Conservation (phyloP, 2,329 filamentous ascomycete species). For the Aspergillus phoenicis region DNA sequence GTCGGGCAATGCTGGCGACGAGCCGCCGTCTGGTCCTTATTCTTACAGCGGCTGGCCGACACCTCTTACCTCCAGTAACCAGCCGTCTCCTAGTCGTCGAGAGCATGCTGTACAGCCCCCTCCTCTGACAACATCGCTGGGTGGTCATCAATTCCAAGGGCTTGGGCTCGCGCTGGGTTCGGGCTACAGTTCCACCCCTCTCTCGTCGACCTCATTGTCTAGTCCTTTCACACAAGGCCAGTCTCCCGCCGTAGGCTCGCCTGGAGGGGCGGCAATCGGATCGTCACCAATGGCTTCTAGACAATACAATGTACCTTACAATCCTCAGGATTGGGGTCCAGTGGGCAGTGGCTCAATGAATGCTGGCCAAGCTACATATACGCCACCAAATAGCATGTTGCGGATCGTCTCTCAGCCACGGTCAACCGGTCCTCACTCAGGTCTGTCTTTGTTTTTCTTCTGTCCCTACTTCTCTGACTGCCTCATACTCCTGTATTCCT, state of each 20-base stretch:
- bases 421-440: constrained; percentile 33
- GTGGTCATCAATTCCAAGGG: constrained; percentile 40
- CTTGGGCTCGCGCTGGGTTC: constrained; percentile 32
- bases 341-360: constrained; percentile 34
- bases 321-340: constrained; percentile 53
- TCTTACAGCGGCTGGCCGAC: constrained; percentile 34
- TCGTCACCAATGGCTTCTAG: constrained; percentile 49
- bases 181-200: constrained; percentile 39
- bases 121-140: constrained; percentile 45
- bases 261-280: constrained; percentile 38
- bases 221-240: constrained; percentile 46
- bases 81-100: constrained; percentile 42
- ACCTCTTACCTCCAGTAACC: constrained; percentile 34
- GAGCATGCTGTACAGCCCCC: constrained; percentile 48
- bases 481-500: neutral
- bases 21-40: constrained; percentile 34
- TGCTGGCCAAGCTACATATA: constrained; percentile 31
- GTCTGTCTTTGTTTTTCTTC: constrained; percentile 27
- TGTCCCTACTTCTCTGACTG: neutral
- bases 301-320: constrained; percentile 50
- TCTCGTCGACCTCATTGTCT: constrained; percentile 48
- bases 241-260: constrained; percentile 42
- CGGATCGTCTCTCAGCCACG: constrained; percentile 30
- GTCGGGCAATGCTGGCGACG: constrained; percentile 37
- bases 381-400: constrained; percentile 32